These are phyloP conservation scores for Podosphaera xanthii DNA, from an alignment of 2,329 filamentous ascomycete species.

Conservation along the genomic window DNA sequence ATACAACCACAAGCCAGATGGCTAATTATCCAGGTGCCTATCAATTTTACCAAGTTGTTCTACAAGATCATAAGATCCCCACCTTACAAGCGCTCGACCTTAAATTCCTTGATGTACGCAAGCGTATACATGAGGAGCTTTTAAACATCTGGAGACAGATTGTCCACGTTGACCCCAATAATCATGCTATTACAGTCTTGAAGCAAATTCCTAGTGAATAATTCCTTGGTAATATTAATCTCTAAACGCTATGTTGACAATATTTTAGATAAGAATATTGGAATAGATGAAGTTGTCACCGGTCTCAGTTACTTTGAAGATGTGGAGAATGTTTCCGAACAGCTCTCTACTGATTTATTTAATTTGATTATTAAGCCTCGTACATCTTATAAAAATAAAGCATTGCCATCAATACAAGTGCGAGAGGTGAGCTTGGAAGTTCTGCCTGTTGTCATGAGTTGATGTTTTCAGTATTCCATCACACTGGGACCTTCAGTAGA, in stretches of 20 bases:
- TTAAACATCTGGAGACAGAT: conserved; percentile 48
- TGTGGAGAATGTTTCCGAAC: conserved; percentile 33
- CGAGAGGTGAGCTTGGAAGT: conserved; percentile 18
- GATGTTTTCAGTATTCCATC: conserved; percentile 20
- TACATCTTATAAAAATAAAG: conserved; percentile 21
- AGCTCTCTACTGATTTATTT: conserved; percentile 40
- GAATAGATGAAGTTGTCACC: conserved; percentile 28
- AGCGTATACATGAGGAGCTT: conserved; percentile 41
- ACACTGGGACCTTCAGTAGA: conserved; percentile 21
- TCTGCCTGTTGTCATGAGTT: conserved; percentile 1
- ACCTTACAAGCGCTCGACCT: conserved; percentile 41
- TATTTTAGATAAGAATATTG: conserved; percentile 20
- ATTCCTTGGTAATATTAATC: neutral
- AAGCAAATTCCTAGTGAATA: conserved; percentile 5
- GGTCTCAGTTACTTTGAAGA: conserved; percentile 36
- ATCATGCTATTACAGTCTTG: conserved; percentile 30
- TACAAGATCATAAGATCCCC: conserved; percentile 35
- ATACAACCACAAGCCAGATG: neutral
- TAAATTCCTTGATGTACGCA: conserved; percentile 41
- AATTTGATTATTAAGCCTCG: conserved; percentile 36
- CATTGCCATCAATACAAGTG: conserved; percentile 19
- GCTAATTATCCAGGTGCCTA: conserved; percentile 25
- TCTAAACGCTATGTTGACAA: neutral
- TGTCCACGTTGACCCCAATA: conserved; percentile 35
- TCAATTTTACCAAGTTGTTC: conserved; percentile 32